Percentiles rank a stretch among this genome's conserved stretches.
phyloP scores from a whole-genome alignment of 78 protist species.

The Acrasis kona region DNA sequence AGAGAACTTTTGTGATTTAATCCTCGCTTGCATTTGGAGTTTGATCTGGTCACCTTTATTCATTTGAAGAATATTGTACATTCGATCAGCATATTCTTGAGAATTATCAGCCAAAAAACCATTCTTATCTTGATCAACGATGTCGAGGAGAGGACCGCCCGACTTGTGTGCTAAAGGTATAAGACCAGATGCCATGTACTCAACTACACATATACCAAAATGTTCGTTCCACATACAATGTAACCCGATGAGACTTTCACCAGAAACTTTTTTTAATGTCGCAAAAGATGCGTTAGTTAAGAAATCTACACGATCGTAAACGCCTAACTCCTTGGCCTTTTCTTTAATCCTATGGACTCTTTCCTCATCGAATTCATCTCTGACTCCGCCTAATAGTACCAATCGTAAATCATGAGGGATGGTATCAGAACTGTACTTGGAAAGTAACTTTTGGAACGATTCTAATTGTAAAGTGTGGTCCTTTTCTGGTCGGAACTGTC shows the following conservation, averaged over 20 bases:
- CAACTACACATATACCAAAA: constrained; percentile 90
- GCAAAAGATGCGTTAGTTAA: constrained; percentile 1
- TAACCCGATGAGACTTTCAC: constrained; percentile 56
- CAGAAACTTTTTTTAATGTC: constrained; percentile 2
- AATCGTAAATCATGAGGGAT: not conserved
- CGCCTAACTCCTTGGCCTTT: constrained; percentile 7
- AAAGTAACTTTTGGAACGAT: constrained; percentile 29
- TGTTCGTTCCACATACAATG: constrained; percentile 91
- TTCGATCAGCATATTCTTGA: constrained; percentile 58
- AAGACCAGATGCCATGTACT: constrained; percentile 64
- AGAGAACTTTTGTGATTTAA: not conserved
- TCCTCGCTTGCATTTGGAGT: not conserved
- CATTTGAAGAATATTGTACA: constrained; percentile 29
- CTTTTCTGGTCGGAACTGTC: constrained; percentile 87
- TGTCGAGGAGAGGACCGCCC: constrained; percentile 73
- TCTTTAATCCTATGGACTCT: constrained; percentile 34
- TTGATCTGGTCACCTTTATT: not conserved
- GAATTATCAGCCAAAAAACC: constrained; percentile 57
- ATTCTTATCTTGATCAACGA: constrained; percentile 14
- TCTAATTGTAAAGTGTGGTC: constrained; percentile 62
- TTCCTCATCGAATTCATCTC: constrained; percentile 61
- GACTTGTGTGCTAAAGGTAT: constrained; percentile 63
- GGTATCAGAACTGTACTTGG: not conserved
- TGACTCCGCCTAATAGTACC: constrained; percentile 51
- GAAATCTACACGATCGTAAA: constrained; percentile 15